These are phyloP conservation scores for Clarireedia hainanense DNA, from an alignment of 2,329 filamentous ascomycete species.

Conservation along the genomic window DNA sequence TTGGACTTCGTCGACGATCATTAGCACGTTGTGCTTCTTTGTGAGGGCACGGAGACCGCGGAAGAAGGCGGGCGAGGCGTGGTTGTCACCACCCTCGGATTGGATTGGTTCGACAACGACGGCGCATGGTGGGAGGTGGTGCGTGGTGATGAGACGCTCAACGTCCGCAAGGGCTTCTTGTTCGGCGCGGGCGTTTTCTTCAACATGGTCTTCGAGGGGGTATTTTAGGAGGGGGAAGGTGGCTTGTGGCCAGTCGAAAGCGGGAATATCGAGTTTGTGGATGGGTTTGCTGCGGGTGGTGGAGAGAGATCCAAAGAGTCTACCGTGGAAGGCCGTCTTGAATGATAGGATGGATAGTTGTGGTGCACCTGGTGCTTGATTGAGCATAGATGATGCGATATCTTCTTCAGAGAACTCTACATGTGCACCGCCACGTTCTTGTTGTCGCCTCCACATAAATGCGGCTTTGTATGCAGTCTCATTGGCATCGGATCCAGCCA, in stretches of 20 bases:
- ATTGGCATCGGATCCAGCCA: conserved; percentile 75
- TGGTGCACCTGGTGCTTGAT: conserved; percentile 64
- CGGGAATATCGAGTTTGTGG: conserved; percentile 82
- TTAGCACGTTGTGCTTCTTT: conserved; percentile 57
- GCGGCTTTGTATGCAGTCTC: conserved; percentile 81
- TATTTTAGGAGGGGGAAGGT: conserved; percentile 72
- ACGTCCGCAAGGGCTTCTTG: conserved; percentile 64
- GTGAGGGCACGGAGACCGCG: conserved; percentile 65
- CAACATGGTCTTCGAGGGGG: conserved; percentile 60
- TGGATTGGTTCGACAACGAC: conserved; percentile 74
- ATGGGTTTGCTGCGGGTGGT: conserved; percentile 78
- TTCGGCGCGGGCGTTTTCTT: conserved; percentile 66
- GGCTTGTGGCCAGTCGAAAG: conserved; percentile 82
- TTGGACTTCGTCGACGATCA: conserved; percentile 82
- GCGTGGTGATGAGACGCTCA: conserved; percentile 60
- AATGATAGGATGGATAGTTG: conserved; percentile 73
- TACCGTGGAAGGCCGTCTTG: conserved; percentile 71
- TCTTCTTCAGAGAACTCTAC: conserved; percentile 67
- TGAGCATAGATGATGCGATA: conserved; percentile 59
- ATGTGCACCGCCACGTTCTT: conserved; percentile 56
- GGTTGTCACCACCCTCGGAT: conserved; percentile 78
- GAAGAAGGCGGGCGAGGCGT: conserved; percentile 74
- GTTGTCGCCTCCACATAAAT: conserved; percentile 72
- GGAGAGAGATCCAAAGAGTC: conserved; percentile 69
- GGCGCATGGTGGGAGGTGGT: conserved; percentile 63